phyloP scores from a whole-genome alignment of 768 basidiomycete genomes.

The Psilocybe cubensis region DNA sequence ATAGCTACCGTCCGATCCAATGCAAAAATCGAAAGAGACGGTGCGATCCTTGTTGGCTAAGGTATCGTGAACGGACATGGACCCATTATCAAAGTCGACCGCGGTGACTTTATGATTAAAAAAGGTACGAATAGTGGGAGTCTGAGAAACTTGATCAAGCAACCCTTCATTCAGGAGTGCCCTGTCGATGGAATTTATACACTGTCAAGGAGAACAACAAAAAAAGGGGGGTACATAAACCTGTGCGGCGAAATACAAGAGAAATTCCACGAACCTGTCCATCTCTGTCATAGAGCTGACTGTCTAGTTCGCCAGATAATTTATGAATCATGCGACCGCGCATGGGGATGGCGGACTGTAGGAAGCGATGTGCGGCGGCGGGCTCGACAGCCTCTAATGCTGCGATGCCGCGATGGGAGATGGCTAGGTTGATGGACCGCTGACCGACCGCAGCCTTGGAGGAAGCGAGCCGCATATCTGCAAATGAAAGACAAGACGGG shows the following conservation, averaged over 20 bases:
- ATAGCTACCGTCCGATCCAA: constrained; percentile 96
- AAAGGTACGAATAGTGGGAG: constrained; percentile 65
- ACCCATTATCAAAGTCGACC: constrained; percentile 73
- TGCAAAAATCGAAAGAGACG: constrained; percentile 73
- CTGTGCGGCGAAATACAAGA: constrained; percentile 17
- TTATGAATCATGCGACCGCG: constrained; percentile 95
- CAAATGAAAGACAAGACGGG: constrained; percentile 15
- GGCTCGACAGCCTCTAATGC: constrained; percentile 84
- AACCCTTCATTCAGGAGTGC: constrained; percentile 84
- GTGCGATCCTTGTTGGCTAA: constrained; percentile 43
- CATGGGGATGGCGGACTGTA: constrained; percentile 90
- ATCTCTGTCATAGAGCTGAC: constrained; percentile 86
- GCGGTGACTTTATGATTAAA: constrained; percentile 83
- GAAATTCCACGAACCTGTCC: constrained; percentile 67
- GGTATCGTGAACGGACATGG: constrained; percentile 54
- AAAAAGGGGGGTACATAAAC: constrained; percentile 10
- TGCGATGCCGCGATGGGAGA: constrained; percentile 91
- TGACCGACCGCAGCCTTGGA: constrained; percentile 69
- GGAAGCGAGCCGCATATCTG: constrained; percentile 77
- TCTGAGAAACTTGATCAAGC: constrained; percentile 71
- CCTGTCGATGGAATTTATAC: constrained; percentile 93
- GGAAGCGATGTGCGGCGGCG: constrained; percentile 66
- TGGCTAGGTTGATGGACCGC: constrained; percentile 95
- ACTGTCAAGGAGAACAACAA: constrained; percentile 50
- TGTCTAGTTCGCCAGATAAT: constrained; percentile 68